Percentiles rank a stretch among this genome's conserved stretches.
Conservation (phyloP, 2,329 filamentous ascomycete genomes). For the Hysterium pulicare region DNA sequence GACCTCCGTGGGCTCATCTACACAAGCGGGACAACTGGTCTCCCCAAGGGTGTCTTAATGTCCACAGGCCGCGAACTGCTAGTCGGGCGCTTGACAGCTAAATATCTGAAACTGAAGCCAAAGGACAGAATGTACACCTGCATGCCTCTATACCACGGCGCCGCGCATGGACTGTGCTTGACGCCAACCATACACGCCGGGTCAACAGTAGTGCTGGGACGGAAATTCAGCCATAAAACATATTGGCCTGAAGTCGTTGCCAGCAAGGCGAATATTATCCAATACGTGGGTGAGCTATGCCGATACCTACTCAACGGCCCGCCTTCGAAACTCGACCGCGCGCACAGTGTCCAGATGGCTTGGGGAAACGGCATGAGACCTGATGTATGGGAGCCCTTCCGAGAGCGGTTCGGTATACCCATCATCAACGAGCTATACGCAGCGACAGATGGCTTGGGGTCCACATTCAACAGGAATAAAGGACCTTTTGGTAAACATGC, state of each 20-base stretch:
- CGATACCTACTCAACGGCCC: constrained; percentile 35
- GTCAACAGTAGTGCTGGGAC: constrained; percentile 25
- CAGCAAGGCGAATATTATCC: constrained; percentile 29
- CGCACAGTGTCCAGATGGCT: constrained; percentile 31
- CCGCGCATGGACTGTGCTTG: constrained; percentile 29
- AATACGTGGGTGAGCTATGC: constrained; percentile 39
- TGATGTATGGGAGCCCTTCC: constrained; percentile 41
- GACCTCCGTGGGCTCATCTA: constrained; percentile 31
- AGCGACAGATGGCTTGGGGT: constrained; percentile 37
- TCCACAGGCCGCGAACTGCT: constrained; percentile 27
- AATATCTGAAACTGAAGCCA: constrained; percentile 27
- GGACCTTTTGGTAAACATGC: constrained; percentile 32
- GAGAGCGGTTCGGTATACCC: constrained; percentile 37
- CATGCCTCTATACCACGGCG: constrained; percentile 37
- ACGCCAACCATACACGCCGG: constrained; percentile 30
- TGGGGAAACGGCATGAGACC: constrained; percentile 43
- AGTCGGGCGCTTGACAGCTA: constrained; percentile 17
- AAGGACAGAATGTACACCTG: constrained; percentile 32
- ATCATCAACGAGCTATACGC: constrained; percentile 40
- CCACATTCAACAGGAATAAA: constrained; percentile 30
- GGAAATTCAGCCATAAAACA: constrained; percentile 33
- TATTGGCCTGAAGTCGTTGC: constrained; percentile 38
- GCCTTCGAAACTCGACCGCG: constrained; percentile 26
- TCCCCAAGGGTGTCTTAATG: constrained; percentile 32
- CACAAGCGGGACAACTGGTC: constrained; percentile 35